Base-by-base conservation (phyloP, 805 yeast genomes). In the Kuraishia piskuri region DNA sequence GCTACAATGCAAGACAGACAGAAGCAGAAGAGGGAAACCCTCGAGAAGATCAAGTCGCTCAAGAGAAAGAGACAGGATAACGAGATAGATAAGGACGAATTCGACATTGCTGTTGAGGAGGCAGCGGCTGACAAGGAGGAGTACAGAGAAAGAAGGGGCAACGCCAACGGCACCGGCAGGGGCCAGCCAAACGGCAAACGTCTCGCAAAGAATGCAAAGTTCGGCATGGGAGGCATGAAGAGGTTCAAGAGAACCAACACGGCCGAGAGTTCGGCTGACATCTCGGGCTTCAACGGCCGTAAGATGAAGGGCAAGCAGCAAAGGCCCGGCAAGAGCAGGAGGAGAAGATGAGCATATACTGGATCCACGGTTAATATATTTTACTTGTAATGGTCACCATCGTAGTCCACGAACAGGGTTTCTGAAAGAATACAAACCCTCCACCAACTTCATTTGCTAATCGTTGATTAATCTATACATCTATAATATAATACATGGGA, bases 1-100 rank as follows among this genome's bases (percentile, higher is more conserved):
- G 96, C 89, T 59, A 90, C 96, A 48, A 77, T 91, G 64, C 97
- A 91, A 73, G 89, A 88, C 63, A 86, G 98, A 73, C 95, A 89
- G 67, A 85, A 88, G 75, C 94, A 90, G 63, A 92, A 92, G 85
- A 83, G 81, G 66, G 96, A 90, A 22, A 84, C 96, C 21, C 71
- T 92, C 60, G 96, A 91, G 22, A 88, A 86, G 74, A 89, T 92
- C 69, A 91, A 90, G 71, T 78, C 88, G n/a, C 79, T 94, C 64
- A 90, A 89, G 79, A 84, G 87, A 67, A 91, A 90, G 82, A 83
- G 96, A 73, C 83, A 83, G 63, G 79, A 82, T 57, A 82, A 84
- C 58, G 96, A 87, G 60, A 79, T 88, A 56, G 73, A 78, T 49
- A 75, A 77, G 57, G 90, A 84, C 60, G 91, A 85, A 60, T 91